Evolutionary conservation across 2,329 filamentous ascomycete species (phyloP), one percentile per base, ranked within the genome.

Genomic region (Fonsecaea multimorphosa): DNA sequence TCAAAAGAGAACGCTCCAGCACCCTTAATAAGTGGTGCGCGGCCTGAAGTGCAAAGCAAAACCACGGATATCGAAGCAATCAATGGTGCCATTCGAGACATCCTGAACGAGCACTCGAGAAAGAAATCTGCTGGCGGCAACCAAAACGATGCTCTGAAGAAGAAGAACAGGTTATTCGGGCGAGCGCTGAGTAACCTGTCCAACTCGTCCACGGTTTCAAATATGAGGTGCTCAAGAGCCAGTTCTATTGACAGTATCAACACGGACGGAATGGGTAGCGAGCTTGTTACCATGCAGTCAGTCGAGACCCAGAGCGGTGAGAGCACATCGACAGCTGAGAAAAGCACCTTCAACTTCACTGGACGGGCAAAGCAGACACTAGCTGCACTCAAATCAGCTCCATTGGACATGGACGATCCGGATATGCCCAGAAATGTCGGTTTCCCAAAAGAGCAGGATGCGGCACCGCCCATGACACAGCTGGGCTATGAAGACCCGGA

Each of bases 191-290:
- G 79, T 11, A 76, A 78, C 58, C 72, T 77, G 51, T 81, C 80
- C 6, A 76, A 77, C 57, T 72, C 76, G 19, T 80, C 79, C 40
- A 59, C 67, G 12, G 72, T 73, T 27, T 71, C 72, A 3, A 64
- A 69, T 36, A 11, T 69, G 3, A 64, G 71, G 22, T 70, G 75
- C 49, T 82, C 80, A 3, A 79, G 81, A 38, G 81, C 81, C 31
- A 82, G 80, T 72, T 83, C 81, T n/a, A 78, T 83, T 62, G 81
- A 83, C 65, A 82, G 81, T 27, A 73, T 83, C 9, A 82, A 83
- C 66, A 76, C 74, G 4, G 75, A 76, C 44, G 74, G 74, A 9
- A 44, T 74, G 5, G 74, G 74, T 24, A 76, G 73, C 51, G 72
- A 73, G n/a, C 68, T 74, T 76, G 80, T 46, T 24, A 60, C 62